Evolutionary conservation across 257 asterid species (phyloP).

Genomic region (Nicotiana noctiflora): DNA sequence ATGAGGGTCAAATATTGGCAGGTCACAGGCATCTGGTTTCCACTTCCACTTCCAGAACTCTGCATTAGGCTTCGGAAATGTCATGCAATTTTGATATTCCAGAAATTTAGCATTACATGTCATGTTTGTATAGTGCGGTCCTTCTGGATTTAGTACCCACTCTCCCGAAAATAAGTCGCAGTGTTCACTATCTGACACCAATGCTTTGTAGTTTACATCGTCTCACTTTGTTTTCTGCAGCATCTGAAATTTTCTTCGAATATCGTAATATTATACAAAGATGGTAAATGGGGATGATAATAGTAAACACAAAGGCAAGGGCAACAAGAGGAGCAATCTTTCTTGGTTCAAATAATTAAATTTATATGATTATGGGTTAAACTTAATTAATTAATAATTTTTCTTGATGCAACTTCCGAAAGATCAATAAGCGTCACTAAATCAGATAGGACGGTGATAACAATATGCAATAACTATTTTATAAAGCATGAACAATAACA

Average conservation of each 20-base stretch:
- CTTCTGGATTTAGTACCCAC: conserved; percentile 64
- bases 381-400: too few relatives aligned
- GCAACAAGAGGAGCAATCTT: conserved; percentile 33
- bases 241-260: too few relatives aligned
- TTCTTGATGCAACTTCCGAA: too few relatives aligned
- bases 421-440: too few relatives aligned
- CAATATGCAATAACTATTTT: too few relatives aligned
- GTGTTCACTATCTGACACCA: not conserved
- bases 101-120: conserved; percentile 46
- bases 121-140: conserved; percentile 61
- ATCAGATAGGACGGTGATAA: too few relatives aligned
- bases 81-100: conserved; percentile 73
- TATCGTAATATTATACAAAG: conserved; percentile 18
- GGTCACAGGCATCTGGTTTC: conserved; percentile 63
- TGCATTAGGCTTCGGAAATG: conserved; percentile 48
- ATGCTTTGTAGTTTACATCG: too few relatives aligned
- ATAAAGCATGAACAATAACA: too few relatives aligned
- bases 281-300: conserved; percentile 36
- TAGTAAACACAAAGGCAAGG: conserved; percentile 29
- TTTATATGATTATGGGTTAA: too few relatives aligned
- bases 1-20: conserved; percentile 45
- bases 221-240: too few relatives aligned
- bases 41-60: conserved; percentile 60
- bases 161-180: conserved; percentile 73
- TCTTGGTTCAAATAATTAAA: conserved; percentile 6